Evolutionary conservation across 768 basidiomycete genomes (phyloP).

Genomic region (Mycena filopes): DNA sequence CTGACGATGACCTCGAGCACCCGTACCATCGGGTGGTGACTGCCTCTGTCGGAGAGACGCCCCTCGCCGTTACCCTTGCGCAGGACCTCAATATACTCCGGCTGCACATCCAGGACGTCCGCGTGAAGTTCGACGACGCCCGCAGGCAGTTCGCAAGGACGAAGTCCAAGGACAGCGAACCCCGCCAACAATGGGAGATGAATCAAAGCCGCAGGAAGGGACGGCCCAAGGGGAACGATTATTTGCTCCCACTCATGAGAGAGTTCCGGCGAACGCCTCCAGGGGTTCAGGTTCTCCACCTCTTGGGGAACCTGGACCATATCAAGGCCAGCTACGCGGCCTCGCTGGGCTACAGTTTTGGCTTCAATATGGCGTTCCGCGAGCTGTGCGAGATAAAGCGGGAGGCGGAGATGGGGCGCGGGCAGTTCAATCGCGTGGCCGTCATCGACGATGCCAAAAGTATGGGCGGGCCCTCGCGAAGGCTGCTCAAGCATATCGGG

Average conservation of each 20-base stretch:
- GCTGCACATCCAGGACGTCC: not conserved
- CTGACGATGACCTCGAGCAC: not conserved
- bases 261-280: constrained; percentile 30
- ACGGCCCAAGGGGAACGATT: constrained; percentile 3
- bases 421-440: constrained; percentile 8
- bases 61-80: not conserved
- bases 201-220: constrained; percentile 6
- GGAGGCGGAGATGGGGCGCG: constrained; percentile 33
- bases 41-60: not conserved
- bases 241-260: constrained; percentile 19
- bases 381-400: constrained; percentile 55
- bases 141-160: not conserved
- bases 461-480: constrained; percentile 10
- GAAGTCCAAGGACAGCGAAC: not conserved
- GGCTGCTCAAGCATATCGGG: constrained; percentile 17
- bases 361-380: constrained; percentile 51
- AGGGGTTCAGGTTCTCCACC: constrained; percentile 19
- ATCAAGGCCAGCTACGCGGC: constrained; percentile 54
- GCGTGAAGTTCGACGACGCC: not conserved
- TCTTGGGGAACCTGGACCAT: constrained; percentile 32
- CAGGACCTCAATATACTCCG: constrained; percentile 1
- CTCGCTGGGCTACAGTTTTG: constrained; percentile 39
- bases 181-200: not conserved
- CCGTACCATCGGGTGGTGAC: not conserved
- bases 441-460: constrained; percentile 15